Evolutionary conservation across 176 grass and related monocot genomes (phyloP).

Genomic region (Oryza rufipogon): DNA sequence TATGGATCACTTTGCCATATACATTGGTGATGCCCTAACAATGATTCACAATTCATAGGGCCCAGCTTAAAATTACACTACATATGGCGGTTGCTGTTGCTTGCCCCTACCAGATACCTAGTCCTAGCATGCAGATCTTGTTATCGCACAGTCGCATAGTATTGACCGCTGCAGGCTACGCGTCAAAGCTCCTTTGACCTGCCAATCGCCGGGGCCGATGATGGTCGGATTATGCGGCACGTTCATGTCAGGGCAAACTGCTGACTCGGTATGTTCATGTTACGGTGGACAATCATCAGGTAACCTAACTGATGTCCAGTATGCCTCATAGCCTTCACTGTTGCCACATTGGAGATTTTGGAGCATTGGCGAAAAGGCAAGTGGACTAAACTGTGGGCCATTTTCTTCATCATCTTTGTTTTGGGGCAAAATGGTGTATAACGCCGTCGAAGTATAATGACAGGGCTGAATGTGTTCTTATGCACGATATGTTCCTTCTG

Average conservation of each 20-base stretch:
- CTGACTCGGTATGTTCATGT: background rate
- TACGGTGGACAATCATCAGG: background rate
- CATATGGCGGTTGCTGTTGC: no score
- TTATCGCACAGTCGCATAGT: background rate
- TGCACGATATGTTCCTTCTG: background rate
- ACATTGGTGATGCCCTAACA: no score
- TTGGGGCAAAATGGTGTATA: background rate
- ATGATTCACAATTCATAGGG: no score
- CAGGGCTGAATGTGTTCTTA: background rate
- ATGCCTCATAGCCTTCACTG: no score
- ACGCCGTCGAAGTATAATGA: background rate
- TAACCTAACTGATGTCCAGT: background rate
- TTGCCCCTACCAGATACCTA: background rate
- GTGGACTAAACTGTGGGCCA: background rate
- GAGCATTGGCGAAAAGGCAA: background rate
- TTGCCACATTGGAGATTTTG: no score
- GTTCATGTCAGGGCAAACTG: no score
- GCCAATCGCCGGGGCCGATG: background rate
- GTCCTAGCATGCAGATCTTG: background rate
- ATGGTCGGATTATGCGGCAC: background rate
- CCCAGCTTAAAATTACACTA: no score
- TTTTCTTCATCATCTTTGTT: background rate
- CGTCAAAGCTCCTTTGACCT: background rate
- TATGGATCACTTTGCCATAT: no score
- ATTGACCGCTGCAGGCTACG: background rate